phyloP scores from a whole-genome alignment of 306 rosid genomes.

The Pyrus communis region DNA sequence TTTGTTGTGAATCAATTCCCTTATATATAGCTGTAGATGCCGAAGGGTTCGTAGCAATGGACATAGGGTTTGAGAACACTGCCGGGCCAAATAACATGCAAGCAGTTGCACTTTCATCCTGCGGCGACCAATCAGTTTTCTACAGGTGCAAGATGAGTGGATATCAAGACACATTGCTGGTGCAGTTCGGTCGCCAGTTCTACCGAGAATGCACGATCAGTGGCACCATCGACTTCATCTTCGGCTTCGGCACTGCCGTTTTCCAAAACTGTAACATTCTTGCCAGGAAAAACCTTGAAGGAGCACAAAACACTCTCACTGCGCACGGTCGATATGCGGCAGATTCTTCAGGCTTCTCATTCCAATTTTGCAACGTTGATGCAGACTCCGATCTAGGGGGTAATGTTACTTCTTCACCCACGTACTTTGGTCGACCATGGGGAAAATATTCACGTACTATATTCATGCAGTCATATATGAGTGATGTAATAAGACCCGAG shows the following conservation, averaged over 20 bases:
- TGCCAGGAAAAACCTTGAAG: not conserved
- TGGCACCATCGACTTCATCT: constrained; percentile 9
- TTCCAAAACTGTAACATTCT: not conserved
- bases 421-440: constrained; percentile 14
- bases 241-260: not conserved
- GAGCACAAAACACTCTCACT: not conserved
- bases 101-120: not conserved
- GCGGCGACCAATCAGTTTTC: not conserved
- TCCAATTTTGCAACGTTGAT: not conserved
- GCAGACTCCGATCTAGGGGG: not conserved
- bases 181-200: not conserved
- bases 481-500: not conserved
- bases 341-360: not conserved
- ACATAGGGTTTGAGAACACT: constrained; percentile 1
- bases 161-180: constrained; percentile 4
- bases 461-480: not conserved
- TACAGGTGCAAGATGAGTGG: not conserved
- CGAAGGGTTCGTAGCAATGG: constrained; percentile 1
- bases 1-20: not conserved
- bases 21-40: not conserved
- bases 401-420: not conserved
- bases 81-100: not conserved
- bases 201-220: not conserved
- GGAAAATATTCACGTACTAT: constrained; percentile 1
- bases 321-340: not conserved